phyloP scores from a whole-genome alignment of 2,329 filamentous ascomycete species.

The Penicillium sp. region DNA sequence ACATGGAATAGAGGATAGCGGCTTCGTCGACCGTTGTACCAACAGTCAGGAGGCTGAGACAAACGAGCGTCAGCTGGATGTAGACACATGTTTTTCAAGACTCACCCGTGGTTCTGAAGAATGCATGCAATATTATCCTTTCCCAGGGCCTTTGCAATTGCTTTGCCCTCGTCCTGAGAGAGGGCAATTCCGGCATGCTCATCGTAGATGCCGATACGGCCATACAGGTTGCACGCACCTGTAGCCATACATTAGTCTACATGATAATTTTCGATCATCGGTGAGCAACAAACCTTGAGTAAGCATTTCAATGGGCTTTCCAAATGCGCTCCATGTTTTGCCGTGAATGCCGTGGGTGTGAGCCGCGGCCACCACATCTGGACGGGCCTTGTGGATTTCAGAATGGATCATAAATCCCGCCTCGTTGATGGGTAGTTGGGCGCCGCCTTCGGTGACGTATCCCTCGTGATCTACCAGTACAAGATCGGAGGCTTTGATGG shows the following conservation, averaged over 20 bases:
- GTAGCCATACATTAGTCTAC: background rate
- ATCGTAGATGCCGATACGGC: slow-evolving; percentile 39
- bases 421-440: slow-evolving; percentile 40
- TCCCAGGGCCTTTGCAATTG: slow-evolving; percentile 40
- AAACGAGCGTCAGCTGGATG: slow-evolving; percentile 16
- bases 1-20: slow-evolving; percentile 39
- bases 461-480: slow-evolving; percentile 42
- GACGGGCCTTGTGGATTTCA: slow-evolving; percentile 58
- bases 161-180: slow-evolving; percentile 39
- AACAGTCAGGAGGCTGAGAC: slow-evolving; percentile 38
- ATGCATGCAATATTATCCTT: slow-evolving; percentile 43
- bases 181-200: slow-evolving; percentile 44
- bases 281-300: slow-evolving; percentile 52
- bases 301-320: slow-evolving; percentile 58
- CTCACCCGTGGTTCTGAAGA: slow-evolving; percentile 43
- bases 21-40: slow-evolving; percentile 44
- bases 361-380: slow-evolving; percentile 58
- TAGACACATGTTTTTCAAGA: slow-evolving; percentile 4
- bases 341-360: slow-evolving; percentile 61
- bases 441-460: slow-evolving; percentile 42
- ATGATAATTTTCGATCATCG: background rate
- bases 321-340: slow-evolving; percentile 62
- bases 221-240: slow-evolving; percentile 42
- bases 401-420: slow-evolving; percentile 61
- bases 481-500: slow-evolving; percentile 43